These are phyloP conservation scores for Microsporum canis DNA, from an alignment of 2,329 filamentous ascomycete species.

Conservation along the genomic window DNA sequence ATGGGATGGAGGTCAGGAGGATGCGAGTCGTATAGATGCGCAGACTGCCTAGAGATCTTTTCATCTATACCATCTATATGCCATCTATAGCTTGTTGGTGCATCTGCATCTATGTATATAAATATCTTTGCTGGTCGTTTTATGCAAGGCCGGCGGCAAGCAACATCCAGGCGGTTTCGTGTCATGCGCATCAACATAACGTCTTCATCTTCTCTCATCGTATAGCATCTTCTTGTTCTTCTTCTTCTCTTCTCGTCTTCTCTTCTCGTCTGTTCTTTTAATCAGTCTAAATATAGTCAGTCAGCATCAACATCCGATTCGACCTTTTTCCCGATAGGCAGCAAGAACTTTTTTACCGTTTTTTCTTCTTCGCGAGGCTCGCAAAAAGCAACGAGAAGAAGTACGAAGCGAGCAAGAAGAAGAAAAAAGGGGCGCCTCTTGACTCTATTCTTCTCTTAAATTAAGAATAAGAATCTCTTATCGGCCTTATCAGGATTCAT, in stretches of 20 bases:
- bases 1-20: conserved; percentile 4
- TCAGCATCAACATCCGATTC: not conserved
- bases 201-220: not conserved
- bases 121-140: too few relatives aligned
- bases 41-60: not conserved
- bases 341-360: not conserved
- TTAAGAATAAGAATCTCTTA: not conserved
- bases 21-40: not conserved
- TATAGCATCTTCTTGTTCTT: not conserved
- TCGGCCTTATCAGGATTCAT: not conserved
- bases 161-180: not conserved
- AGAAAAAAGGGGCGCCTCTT: not conserved
- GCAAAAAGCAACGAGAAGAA: conserved; percentile 1
- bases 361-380: not conserved
- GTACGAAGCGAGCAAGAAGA: not conserved
- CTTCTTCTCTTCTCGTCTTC: not conserved
- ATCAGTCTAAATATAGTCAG: not conserved
- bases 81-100: not conserved
- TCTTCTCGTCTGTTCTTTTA: not conserved
- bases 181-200: not conserved
- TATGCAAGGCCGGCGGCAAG: not conserved
- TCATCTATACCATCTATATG: not conserved
- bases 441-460: not conserved
- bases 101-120: not conserved
- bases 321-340: not conserved